A percentile compares a stretch with the other conserved stretches of the same genome.
Conservation (phyloP, 768 basidiomycete species). For the Coprinopsis marcescibilis region DNA sequence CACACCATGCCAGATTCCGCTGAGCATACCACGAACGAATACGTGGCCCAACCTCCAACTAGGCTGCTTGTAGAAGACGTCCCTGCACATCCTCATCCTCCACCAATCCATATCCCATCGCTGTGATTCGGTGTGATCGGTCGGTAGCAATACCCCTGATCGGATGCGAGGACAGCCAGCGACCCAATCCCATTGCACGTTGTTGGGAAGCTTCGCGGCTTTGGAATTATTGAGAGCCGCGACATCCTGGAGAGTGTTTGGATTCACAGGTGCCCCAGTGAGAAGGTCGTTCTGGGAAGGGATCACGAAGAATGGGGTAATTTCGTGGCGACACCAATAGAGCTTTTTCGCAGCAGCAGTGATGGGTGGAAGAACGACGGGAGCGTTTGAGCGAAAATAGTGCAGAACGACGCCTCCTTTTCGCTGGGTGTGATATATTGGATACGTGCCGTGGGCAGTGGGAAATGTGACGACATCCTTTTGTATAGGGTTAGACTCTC, state of each 20-base stretch:
- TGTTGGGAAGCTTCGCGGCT: conserved; percentile 6
- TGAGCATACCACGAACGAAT: conserved; percentile 48
- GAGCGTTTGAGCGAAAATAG: conserved; percentile 12
- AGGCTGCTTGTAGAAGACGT: conserved; percentile 21
- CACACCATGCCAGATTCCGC: conserved; percentile 58
- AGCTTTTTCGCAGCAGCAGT: conserved; percentile 56
- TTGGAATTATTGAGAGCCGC: conserved; percentile 42
- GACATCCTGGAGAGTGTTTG: conserved; percentile 49
- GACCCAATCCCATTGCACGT: conserved; percentile 17
- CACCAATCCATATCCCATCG: conserved; percentile 57
- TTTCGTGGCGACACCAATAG: conserved; percentile 55
- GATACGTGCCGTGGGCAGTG: conserved; percentile 13
- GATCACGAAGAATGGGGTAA: conserved; percentile 32
- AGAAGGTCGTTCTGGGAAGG: conserved; percentile 29
- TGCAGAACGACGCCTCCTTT: conserved; percentile 41
- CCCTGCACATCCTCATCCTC: conserved; percentile 41
- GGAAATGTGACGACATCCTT: conserved; percentile 6
- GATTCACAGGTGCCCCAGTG: conserved; percentile 17
- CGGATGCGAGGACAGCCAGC: conserved; percentile 12
- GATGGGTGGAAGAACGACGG: conserved; percentile 34
- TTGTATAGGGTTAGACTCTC: conserved; percentile 4
- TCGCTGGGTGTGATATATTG: conserved; percentile 20
- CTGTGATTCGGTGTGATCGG: conserved; percentile 13
- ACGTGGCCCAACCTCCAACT: conserved; percentile 24
- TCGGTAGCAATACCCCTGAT: conserved; percentile 5